Evolutionary conservation across 441 rosid species (phyloP), one percentile per base, ranked within the genome.

Genomic region (Populus trichocarpa): DNA sequence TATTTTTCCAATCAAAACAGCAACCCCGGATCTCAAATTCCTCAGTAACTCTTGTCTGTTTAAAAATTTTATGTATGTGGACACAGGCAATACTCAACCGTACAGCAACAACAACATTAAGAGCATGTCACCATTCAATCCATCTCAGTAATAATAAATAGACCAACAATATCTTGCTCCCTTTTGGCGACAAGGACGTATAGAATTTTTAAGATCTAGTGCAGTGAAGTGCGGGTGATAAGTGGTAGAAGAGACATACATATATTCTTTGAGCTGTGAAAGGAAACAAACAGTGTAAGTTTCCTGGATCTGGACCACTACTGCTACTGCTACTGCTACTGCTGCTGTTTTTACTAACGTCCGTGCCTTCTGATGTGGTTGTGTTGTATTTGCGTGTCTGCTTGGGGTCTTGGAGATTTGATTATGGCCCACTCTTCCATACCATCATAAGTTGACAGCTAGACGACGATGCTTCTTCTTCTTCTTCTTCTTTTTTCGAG

Each of bases 1-100:
- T 89, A 75, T 81, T 50, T 50, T 50, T 14, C 57, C 57, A 50
- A 1, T 50, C 79, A 59, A 78, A 70, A 74, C 72, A 83, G 77
- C 71, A 83, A 79, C 77, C 86, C 59, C 89, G 84, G 89, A 89
- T 88, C 91, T 84, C 75, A 74, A 81, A 83, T 30, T 76, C 75
- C 57, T 64, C 71, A 36, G 14, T 5, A 36, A 20, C 63, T 70
- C 25, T 8, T 38, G 28, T 13, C 8, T 35, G 35, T 50, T 6
- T 7, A 25, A 26, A 23, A 23, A 1, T 16, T 50, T 33, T 18
- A 68, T 33, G 16, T 32, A 68, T 68, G 38, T 0, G 23, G 61
- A n/a, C 26, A 59, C 42, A 20, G 67, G 10, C 42, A 53, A 42
- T 30, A 73, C 38, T 30, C 66, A 50, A 50, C 20, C 57, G 57